Conservation (phyloP, 2,329 filamentous ascomycete species). For the Microsporum ferrugineum region DNA sequence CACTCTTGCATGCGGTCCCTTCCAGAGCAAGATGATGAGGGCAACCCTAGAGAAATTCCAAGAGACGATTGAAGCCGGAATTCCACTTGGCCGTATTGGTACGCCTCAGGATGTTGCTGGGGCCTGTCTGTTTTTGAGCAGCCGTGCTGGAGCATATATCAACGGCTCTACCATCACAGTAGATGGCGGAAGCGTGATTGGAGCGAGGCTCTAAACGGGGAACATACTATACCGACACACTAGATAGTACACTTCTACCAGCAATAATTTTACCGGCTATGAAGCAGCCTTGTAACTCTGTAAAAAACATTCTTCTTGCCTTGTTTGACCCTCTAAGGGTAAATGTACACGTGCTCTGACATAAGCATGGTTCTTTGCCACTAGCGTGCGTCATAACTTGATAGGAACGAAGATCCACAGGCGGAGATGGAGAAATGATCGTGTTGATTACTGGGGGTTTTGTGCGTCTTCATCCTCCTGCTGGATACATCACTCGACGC, state of each 20-base stretch:
- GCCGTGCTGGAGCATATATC: conserved; percentile 54
- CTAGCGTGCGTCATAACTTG: neutral
- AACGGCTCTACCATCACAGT: conserved; percentile 55
- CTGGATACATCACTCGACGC: neutral
- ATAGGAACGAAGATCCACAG: neutral
- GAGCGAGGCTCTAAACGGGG: conserved; percentile 29
- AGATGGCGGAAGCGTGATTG: conserved; percentile 44
- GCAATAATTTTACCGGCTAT: neutral
- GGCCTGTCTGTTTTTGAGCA: conserved; percentile 57
- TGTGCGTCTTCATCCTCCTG: neutral
- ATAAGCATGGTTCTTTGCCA: neutral
- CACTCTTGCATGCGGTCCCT: conserved; percentile 59
- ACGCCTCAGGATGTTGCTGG: conserved; percentile 58
- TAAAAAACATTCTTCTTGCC: neutral
- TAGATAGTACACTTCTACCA: neutral
- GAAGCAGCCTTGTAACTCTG: neutral
- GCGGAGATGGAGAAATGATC: neutral
- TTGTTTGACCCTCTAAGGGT: neutral
- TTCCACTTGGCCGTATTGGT: conserved; percentile 58
- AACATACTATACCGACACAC: neutral
- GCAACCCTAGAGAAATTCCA: conserved; percentile 41
- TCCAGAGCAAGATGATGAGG: conserved; percentile 45
- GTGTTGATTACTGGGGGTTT: neutral
- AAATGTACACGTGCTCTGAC: neutral
- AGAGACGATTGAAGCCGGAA: conserved; percentile 41